These are phyloP conservation scores for Aspergillus heteromorphus DNA, from an alignment of 495 filamentous ascomycete genomes.

Conservation along the genomic window DNA sequence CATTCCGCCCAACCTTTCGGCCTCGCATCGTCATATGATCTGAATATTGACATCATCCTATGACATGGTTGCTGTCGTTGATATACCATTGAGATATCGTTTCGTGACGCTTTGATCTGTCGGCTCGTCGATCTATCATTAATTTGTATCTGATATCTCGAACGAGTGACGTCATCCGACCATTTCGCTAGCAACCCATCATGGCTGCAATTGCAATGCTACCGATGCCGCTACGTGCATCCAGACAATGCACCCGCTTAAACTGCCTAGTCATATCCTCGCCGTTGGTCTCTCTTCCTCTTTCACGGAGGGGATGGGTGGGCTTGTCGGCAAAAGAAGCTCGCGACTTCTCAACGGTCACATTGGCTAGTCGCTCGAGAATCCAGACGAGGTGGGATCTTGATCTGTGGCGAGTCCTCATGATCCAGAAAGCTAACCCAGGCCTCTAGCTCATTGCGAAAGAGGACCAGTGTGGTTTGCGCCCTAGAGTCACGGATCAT, in stretches of 20 bases:
- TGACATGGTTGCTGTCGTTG: background rate
- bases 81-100: background rate
- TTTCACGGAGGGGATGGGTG: conserved; percentile 4
- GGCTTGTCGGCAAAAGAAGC: background rate
- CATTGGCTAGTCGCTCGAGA: conserved; percentile 1
- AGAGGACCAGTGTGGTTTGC: background rate
- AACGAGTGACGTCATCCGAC: too few relatives aligned
- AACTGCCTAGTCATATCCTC: background rate
- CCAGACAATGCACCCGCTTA: conserved; percentile 4
- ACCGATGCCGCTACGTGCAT: conserved; percentile 4
- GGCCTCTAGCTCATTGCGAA: background rate
- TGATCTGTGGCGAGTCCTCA: background rate
- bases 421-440: background rate
- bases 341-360: conserved; percentile 6
- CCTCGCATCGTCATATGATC: background rate
- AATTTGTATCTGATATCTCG: too few relatives aligned
- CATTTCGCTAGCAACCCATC: background rate
- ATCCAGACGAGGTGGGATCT: background rate
- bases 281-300: background rate
- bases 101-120: background rate
- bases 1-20: background rate
- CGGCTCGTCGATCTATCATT: background rate
- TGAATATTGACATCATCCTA: background rate
- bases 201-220: conserved; percentile 11
- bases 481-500: background rate